phyloP scores from a whole-genome alignment of 78 protist genomes.

The Tieghemostelium lacteum region DNA sequence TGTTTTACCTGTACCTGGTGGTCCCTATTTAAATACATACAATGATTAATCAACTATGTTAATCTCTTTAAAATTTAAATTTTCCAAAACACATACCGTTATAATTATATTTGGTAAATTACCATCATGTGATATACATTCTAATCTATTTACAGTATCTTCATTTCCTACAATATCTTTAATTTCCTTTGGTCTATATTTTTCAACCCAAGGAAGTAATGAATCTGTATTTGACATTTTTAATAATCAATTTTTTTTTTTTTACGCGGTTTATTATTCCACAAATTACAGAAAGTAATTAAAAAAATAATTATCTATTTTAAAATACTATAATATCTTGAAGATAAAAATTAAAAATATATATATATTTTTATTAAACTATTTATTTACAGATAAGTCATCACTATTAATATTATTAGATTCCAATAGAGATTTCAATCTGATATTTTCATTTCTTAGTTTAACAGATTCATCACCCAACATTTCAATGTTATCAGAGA shows the following conservation, averaged over 20 bases:
- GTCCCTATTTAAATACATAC: slow-evolving; percentile 72
- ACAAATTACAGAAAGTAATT: no score
- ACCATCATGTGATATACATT: slow-evolving; percentile 73
- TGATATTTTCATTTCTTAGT: slow-evolving; percentile 5
- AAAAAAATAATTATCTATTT: no score
- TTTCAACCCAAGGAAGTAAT: slow-evolving; percentile 94
- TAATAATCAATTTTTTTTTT: background rate
- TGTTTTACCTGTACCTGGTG: slow-evolving; percentile 99
- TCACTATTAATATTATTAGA: no score
- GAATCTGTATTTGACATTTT: background rate
- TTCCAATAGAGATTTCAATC: slow-evolving; percentile 8
- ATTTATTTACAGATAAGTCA: no score
- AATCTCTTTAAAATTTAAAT: background rate
- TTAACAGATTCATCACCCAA: slow-evolving; percentile 18
- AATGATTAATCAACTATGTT: background rate
- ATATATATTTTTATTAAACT: no score
- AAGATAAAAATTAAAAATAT: no score
- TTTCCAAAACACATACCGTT: slow-evolving; percentile 88
- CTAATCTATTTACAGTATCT: slow-evolving; percentile 84
- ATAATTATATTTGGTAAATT: slow-evolving; percentile 96
- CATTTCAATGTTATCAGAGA: slow-evolving; percentile 34
- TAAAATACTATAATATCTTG: no score
- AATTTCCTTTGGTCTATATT: slow-evolving; percentile 96
- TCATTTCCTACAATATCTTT: slow-evolving; percentile 98
- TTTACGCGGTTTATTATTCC: no score